Conservation (phyloP, 1,284 basidiomycete species). For the Sparassis latifolia region DNA sequence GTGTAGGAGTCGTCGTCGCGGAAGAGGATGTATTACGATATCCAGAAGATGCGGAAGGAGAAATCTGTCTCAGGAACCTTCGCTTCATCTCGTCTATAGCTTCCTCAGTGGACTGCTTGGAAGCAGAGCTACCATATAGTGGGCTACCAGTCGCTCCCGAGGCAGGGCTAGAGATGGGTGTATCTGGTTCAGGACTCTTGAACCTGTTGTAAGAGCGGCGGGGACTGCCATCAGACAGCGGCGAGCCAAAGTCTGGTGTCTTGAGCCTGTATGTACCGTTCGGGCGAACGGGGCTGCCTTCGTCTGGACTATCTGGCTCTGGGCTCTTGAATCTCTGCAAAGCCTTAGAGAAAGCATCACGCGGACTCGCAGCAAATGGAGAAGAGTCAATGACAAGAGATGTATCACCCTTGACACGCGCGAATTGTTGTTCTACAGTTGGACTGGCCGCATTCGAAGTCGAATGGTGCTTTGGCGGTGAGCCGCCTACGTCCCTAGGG, state of each 20-base stretch:
- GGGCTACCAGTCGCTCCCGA: constrained; percentile 13
- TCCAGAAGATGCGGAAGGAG: constrained; percentile 15
- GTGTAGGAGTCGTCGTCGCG: constrained; percentile 17
- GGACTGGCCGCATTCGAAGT: constrained; percentile 10
- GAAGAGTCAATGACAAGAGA: constrained; percentile 10
- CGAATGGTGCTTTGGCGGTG: constrained; percentile 7
- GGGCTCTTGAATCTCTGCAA: constrained; percentile 9
- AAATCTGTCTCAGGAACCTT: constrained; percentile 39
- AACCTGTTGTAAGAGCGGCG: constrained; percentile 28
- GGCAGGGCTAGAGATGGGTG: constrained; percentile 6
- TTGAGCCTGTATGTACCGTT: constrained; percentile 10
- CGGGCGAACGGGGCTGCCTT: constrained; percentile 15
- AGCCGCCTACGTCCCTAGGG: constrained; percentile 9
- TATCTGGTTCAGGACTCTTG: constrained; percentile 18
- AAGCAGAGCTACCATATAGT: constrained; percentile 18
- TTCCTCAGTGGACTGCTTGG: constrained; percentile 34
- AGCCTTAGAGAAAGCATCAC: neutral
- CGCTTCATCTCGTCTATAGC: constrained; percentile 62
- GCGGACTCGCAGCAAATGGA: constrained; percentile 6
- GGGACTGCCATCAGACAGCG: constrained; percentile 11
- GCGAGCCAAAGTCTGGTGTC: constrained; percentile 8
- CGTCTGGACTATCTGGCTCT: constrained; percentile 9
- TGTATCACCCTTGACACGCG: constrained; percentile 16
- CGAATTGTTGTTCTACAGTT: constrained; percentile 3
- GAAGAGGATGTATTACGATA: constrained; percentile 10